phyloP scores from a whole-genome alignment of 139 green algal species.

The Eudorina sp. region DNA sequence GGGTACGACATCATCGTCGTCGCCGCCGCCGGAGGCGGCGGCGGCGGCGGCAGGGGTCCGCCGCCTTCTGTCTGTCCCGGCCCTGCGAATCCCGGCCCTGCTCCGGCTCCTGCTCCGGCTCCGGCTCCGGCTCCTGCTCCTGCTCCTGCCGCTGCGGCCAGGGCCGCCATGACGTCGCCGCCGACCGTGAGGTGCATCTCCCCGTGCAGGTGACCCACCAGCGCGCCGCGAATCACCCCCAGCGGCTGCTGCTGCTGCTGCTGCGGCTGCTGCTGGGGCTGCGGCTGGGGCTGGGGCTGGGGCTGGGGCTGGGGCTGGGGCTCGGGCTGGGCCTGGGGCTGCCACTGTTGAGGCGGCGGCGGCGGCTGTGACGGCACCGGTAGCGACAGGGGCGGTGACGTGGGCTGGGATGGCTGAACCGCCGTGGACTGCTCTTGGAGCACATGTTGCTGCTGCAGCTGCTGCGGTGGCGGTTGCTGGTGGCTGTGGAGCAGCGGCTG shows the following conservation, averaged over 20 bases:
- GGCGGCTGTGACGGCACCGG: neutral
- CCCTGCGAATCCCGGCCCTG: too few species aligned
- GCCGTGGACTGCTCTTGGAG: too few species aligned
- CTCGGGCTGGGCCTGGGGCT: neutral
- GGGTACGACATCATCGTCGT: neutral
- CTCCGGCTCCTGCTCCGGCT: neutral
- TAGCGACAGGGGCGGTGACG: neutral
- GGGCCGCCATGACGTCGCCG: neutral
- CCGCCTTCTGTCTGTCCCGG: neutral
- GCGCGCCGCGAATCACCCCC: neutral
- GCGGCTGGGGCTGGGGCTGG: neutral
- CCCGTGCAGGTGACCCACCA: constrained; percentile 11
- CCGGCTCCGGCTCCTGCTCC: neutral
- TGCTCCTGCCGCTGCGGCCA: neutral
- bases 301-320: neutral
- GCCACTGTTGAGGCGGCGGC: neutral
- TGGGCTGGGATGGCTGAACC: neutral
- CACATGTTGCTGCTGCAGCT: neutral
- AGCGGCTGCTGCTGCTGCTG: neutral
- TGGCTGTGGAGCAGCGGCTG: too few species aligned
- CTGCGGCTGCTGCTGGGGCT: neutral
- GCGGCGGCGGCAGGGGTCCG: neutral
- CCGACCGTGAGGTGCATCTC: constrained; percentile 25
- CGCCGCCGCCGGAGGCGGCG: neutral
- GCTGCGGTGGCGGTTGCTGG: too few species aligned